Evolutionary conservation across 2,329 filamentous ascomycete species (phyloP), one percentile per base, ranked within the genome.

Genomic region (Parafenestella ontariensis): DNA sequence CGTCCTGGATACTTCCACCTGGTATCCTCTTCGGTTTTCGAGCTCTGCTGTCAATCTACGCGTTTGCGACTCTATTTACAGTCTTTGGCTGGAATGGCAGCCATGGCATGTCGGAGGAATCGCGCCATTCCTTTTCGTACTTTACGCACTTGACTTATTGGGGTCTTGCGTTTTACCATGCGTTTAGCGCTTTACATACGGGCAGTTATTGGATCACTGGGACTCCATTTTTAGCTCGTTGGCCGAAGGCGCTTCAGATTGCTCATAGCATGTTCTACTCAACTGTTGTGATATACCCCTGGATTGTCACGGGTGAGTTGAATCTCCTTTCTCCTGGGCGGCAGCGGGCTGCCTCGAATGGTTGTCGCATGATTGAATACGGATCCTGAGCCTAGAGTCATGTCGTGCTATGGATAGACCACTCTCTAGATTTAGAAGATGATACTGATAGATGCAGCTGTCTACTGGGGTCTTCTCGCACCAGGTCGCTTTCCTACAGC

Each of bases 141-240:
- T 96, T 96, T 79, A 96, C 92, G 24, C 81, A 87, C 68, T 79
- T 95, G 54, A 91, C 89, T 9, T 95, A 89, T 81, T 95, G 90
- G 90, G 90, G 90, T 1, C 77, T 94, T 31, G 87, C 85, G 21
- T 94, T 93, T 78, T 96, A 96, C 81, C 88, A 89, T 72, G 80
- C 87, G 52, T 78, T 88, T 67, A 82, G 89, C 1, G 81, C 88
- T 17, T 58, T 85, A 17, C 91, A 96, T 78, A 92, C 89, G 5
- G 77, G 85, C 47, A 82, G 81, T 43, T 95, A 94, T 77, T 76
- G 72, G 68, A 51, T 73, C 10, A 73, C 70, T 2, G 76, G 76
- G 7, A 68, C 57, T 1, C 65, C 76, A 5, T 70, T 75, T 39
- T 61, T 80, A 24, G 65, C 70, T 6, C 64, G 69, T 15, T 79